Evolutionary conservation across 495 filamentous ascomycete genomes (phyloP), one percentile per base, ranked within the genome.

Genomic region (Neurospora hispaniola): DNA sequence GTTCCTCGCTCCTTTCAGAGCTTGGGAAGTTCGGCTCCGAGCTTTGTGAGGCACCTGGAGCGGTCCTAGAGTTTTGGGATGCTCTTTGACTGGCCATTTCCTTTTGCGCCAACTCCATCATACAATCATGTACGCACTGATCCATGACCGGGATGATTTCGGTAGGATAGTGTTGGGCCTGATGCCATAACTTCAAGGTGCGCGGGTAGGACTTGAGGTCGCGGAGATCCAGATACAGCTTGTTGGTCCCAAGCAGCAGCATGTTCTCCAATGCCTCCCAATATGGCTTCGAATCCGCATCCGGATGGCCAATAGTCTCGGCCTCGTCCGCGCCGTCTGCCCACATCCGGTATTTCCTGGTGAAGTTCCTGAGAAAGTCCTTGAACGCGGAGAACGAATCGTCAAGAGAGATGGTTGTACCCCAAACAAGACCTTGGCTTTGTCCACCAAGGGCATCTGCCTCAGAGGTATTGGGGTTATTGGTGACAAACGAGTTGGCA

Each of bases 61-160:
- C 54, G 54, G 54, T 27, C 54, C 54, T 62, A 31, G 54, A 62
- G 23, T 16, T 27, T 23, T 62, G 54, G 5, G 54, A 62, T 1
- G 85, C 80, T 73, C 91, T 87, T 76, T 92, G 82, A 70, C 88
- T 88, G 11, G 89, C 86, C 92, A 94, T 92, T 77, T 93, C 90
- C 72, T 91, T 91, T 70, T 91, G 87, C 8, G 96, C 92, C 71
- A 97, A 85, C 77, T 97, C 94, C 59, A 97, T 89, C 91, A 98
- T 96, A 23, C 91, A 86, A 82, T 99, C 94, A 79, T 97, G 96
- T 70, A 98, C 88, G 27, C 88, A 88, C 78, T 95, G 93, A 85
- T 99, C 96, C 92, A 99, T 97, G 68, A 99, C 85, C 2, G 94
- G 94, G 72, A 99, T 91, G 71, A 98, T 94, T 85, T 99, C 96